Evolutionary conservation across 768 basidiomycete species (phyloP).

Genomic region (Rhizopogon vulgaris): DNA sequence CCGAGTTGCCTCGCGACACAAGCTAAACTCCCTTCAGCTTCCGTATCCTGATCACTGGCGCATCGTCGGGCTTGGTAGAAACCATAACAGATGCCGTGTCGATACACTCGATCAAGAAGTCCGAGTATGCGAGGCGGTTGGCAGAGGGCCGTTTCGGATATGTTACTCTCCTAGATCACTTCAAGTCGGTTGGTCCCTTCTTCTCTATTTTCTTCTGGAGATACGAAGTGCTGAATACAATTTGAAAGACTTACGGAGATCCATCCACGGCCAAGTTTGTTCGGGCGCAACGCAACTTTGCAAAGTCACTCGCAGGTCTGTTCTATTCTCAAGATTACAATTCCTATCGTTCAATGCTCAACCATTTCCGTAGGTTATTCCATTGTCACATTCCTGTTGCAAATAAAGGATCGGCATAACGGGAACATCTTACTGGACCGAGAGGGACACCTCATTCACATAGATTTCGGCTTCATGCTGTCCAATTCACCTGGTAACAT

Average conservation of each 20-base stretch:
- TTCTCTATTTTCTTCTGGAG: too few relatives aligned
- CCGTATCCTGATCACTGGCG: constrained; percentile 92
- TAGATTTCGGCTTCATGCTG: constrained; percentile 98
- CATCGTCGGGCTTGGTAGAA: constrained; percentile 89
- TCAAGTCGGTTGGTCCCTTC: constrained; percentile 53
- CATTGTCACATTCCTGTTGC: constrained; percentile 90
- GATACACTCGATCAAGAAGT: constrained; percentile 99
- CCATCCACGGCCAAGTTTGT: constrained; percentile 81
- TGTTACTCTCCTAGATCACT: constrained; percentile 90
- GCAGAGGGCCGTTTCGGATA: constrained; percentile 77
- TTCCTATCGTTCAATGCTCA: not conserved
- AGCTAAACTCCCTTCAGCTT: constrained; percentile 50
- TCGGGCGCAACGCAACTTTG: constrained; percentile 91
- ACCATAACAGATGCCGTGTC: constrained; percentile 98
- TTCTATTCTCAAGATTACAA: not conserved
- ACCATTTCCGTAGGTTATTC: constrained; percentile 64
- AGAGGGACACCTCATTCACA: constrained; percentile 92
- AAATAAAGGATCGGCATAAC: constrained; percentile 98
- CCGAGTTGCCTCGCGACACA: not conserved
- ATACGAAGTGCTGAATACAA: not conserved
- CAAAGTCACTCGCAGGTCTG: constrained; percentile 80
- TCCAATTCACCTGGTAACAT: constrained; percentile 96
- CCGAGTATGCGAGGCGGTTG: constrained; percentile 88
- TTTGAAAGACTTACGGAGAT: constrained; percentile 77
- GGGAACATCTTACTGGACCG: constrained; percentile 96